Evolutionary conservation across 345 rosid genomes (phyloP), one percentile per base, ranked within the genome.

Genomic region (Diplotaxis tenuifolia): DNA sequence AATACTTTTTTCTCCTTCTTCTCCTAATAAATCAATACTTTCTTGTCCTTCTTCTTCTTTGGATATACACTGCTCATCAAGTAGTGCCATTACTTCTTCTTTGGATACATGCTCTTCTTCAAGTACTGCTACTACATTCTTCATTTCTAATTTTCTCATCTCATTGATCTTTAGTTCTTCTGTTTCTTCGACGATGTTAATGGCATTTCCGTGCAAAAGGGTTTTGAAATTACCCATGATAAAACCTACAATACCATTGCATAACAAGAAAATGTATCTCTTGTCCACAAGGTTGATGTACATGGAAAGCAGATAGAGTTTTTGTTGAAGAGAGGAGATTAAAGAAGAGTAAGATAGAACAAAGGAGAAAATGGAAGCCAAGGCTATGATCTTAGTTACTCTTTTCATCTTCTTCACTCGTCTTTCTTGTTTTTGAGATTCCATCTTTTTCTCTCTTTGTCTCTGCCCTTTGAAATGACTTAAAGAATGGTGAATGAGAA

Each of bases 221-320:
- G 62, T 65, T 52, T 71, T 78, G 16, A 73, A 69, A 58, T 60
- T 75, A 2, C 70, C 57, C 34, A 78, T 27, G 5, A 89, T 56
- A 15, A 89, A 25, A 52, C 81, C 84, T 5, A 92, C 79, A 20
- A 92, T 88, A 9, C 91, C 96, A 72, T 88, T 92, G 78, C 87
- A 85, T 9, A 89, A 78, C 34, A 89, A 80, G 81, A 92, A 92
- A 82, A 87, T 81, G 81, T 76, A 83, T 65, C 69, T 86, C 87
- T 86, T 88, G 80, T 79, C 82, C 22, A 83, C 71, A 36, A 78
- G 63, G 68, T 38, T 82, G 67, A 14, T 59, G 40, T 36, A 70
- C 19, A 71, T 72, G 47, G 73, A 76, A 53, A 63, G 38, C 50
- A 54, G 32, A 20, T 60, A 73, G 74, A 72, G 79, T 45, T n/a